Evolutionary conservation across 2,329 filamentous ascomycete genomes (phyloP).

Genomic region (Aureobasidium sp.): DNA sequence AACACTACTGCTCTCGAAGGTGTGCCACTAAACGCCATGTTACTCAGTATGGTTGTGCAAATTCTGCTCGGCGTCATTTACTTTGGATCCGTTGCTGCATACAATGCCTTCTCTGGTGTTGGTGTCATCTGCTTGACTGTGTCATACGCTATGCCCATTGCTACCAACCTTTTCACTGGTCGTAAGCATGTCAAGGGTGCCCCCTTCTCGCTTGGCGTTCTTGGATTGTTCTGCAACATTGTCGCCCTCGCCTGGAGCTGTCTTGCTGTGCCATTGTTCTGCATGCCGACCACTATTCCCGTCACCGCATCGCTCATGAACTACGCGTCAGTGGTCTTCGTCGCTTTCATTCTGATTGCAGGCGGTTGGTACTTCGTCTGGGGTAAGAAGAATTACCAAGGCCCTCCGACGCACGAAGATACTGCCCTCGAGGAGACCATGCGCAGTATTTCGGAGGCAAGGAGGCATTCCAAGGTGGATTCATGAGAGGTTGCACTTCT

Average conservation of each 20-base stretch:
- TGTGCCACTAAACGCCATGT: constrained; percentile 64
- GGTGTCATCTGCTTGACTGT: constrained; percentile 64
- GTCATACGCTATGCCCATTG: constrained; percentile 61
- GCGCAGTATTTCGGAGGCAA: background rate
- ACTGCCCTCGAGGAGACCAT: constrained; percentile 18
- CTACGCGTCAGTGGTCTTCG: constrained; percentile 69
- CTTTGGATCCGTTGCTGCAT: constrained; percentile 62
- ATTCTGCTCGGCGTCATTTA: constrained; percentile 60
- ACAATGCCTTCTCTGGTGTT: constrained; percentile 59
- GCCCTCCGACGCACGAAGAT: constrained; percentile 40
- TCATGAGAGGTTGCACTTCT: background rate
- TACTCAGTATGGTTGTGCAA: constrained; percentile 61
- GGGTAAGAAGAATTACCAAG: constrained; percentile 62
- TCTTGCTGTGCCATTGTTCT: constrained; percentile 66
- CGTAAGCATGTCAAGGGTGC: constrained; percentile 52
- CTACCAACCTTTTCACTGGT: constrained; percentile 54
- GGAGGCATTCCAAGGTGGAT: background rate
- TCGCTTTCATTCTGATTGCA: constrained; percentile 55
- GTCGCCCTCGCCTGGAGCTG: constrained; percentile 60
- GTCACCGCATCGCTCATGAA: constrained; percentile 57
- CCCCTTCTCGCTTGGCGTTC: constrained; percentile 53
- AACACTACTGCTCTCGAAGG: constrained; percentile 50
- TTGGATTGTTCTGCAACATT: constrained; percentile 57
- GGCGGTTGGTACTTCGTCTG: constrained; percentile 61
- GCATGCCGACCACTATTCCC: constrained; percentile 59